Evolutionary conservation across 495 filamentous ascomycete species (phyloP).

Genomic region (Chlorociboria aeruginascens): DNA sequence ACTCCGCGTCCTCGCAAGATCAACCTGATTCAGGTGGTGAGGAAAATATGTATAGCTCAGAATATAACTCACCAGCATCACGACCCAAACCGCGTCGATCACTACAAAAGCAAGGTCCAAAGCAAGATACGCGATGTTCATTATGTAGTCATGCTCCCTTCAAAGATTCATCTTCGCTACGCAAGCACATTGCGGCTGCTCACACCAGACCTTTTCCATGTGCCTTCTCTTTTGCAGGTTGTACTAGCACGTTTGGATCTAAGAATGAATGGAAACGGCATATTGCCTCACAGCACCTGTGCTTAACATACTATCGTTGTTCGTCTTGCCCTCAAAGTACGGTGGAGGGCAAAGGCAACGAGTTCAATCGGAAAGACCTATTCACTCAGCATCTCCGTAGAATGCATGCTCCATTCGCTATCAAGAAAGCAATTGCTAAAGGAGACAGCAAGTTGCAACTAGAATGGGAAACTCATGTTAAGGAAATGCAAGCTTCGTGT

Average conservation of each 20-base stretch:
- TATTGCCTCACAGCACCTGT: constrained; percentile 78
- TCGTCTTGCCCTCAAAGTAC: constrained; percentile 55
- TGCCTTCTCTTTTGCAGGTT: constrained; percentile 76
- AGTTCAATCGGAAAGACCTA: constrained; percentile 60
- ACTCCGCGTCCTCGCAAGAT: constrained; percentile 30
- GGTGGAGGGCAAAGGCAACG: constrained; percentile 43
- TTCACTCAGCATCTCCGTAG: constrained; percentile 69
- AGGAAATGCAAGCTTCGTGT: constrained; percentile 55
- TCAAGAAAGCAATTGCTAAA: constrained; percentile 34
- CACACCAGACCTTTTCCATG: constrained; percentile 69
- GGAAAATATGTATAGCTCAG: constrained; percentile 24
- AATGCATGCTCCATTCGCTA: constrained; percentile 45
- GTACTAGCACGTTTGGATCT: constrained; percentile 69
- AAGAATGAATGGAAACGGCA: constrained; percentile 99
- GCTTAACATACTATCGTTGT: constrained; percentile 75
- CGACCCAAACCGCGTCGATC: constrained; percentile 34
- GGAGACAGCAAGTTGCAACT: constrained; percentile 38
- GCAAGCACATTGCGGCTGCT: constrained; percentile 48
- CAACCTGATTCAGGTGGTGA: constrained; percentile 27
- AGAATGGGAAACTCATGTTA: constrained; percentile 44
- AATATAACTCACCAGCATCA: constrained; percentile 30
- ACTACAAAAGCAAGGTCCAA: constrained; percentile 36
- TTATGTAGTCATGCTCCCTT: constrained; percentile 45
- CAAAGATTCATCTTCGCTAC: constrained; percentile 43
- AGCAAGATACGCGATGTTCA: constrained; percentile 41